phyloP scores from a whole-genome alignment of 768 basidiomycete species.

The Clathrus columnatus region DNA sequence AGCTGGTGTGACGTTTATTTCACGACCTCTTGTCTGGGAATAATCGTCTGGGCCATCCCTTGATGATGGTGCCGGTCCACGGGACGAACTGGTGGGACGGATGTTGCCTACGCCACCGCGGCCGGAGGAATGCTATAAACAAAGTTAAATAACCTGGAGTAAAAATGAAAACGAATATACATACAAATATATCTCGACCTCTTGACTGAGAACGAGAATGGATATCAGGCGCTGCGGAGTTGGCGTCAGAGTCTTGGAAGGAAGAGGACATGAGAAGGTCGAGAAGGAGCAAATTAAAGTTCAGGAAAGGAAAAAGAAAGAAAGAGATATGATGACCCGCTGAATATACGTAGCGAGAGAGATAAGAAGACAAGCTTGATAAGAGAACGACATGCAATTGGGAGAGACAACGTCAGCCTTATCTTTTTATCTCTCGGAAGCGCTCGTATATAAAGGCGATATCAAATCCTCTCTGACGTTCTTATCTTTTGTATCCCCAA shows the following conservation, averaged over 20 bases:
- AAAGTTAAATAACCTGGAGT: background rate
- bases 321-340: too few species aligned
- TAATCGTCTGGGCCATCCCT: slow-evolving; percentile 45
- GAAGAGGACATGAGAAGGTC: background rate
- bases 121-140: slow-evolving; percentile 44
- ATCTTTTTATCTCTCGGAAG: background rate
- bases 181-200: slow-evolving; percentile 2
- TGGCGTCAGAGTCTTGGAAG: background rate
- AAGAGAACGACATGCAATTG: background rate
- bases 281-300: background rate
- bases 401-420: background rate
- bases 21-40: slow-evolving; percentile 48
- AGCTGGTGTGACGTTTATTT: background rate
- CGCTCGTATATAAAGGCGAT: background rate
- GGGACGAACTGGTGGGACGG: slow-evolving; percentile 29
- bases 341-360: too few species aligned
- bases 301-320: background rate
- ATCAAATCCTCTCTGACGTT: background rate
- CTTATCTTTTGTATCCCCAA: background rate
- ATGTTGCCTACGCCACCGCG: slow-evolving; percentile 68
- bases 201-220: slow-evolving; percentile 5
- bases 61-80: background rate
- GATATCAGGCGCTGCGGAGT: background rate
- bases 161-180: background rate
- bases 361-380: too few species aligned